A percentile compares a stretch with the other conserved stretches of the same genome.
These are phyloP conservation scores for Colletotrichum filicis DNA, from an alignment of 2,329 filamentous ascomycete species.

Conservation along the genomic window DNA sequence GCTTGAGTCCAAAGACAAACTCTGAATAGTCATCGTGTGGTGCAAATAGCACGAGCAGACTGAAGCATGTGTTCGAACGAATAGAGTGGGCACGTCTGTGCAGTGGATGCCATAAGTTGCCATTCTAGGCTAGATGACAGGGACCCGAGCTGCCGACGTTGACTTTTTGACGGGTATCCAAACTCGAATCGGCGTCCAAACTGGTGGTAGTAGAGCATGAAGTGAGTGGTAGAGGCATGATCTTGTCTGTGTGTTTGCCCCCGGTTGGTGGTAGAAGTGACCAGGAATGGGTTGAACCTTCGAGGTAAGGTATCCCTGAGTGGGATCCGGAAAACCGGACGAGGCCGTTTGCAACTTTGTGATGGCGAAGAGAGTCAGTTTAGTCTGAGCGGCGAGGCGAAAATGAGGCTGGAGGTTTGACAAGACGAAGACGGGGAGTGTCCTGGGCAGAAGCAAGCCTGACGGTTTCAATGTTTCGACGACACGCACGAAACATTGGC, in stretches of 20 bases:
- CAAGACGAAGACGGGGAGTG: not conserved
- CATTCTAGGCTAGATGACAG: not conserved
- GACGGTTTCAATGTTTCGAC: constrained; percentile 27
- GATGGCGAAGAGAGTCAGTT: not conserved
- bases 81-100: constrained; percentile 5
- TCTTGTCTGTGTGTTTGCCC: not conserved
- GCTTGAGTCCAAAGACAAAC: not conserved
- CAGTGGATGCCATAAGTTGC: not conserved
- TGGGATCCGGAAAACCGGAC: not conserved
- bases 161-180: constrained; percentile 5
- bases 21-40: not conserved
- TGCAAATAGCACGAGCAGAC: not conserved
- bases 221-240: not conserved
- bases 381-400: not conserved
- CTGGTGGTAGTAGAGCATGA: constrained; percentile 6
- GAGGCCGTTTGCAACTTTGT: not conserved
- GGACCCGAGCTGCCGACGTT: constrained; percentile 1
- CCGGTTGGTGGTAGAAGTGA: not conserved
- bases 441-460: not conserved
- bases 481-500: constrained; percentile 26
- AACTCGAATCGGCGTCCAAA: not conserved
- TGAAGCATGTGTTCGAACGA: constrained; percentile 12
- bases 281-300: constrained; percentile 13
- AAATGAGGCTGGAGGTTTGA: constrained; percentile 10
- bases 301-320: not conserved